Evolutionary conservation across 495 filamentous ascomycete species (phyloP), one percentile per base, ranked within the genome.

Genomic region (Tuber magnatum): DNA sequence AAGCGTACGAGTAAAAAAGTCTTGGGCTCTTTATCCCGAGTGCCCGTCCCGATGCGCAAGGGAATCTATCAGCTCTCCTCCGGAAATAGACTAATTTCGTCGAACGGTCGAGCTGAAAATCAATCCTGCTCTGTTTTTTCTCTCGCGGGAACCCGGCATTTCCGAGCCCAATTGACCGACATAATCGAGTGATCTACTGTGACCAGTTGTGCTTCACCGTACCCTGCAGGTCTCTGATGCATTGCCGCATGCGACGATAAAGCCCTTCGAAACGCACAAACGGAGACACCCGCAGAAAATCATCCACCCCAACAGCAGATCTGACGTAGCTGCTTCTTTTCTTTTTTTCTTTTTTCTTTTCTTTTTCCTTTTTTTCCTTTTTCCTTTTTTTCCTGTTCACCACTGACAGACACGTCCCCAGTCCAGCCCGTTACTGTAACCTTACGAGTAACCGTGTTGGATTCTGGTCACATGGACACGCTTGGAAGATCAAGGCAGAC

Each of bases 211-310:
- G 24, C 51, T 28, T n/a, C 3, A 61, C 24, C 51, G n/a, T 28
- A 28, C 51, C 56, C 56, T 32, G 14, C 56, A 65, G 56, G 56
- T 18, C n/a, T 32, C 14, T 65, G 56, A 35, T 65, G 56, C 56
- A 35, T 65, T 65, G 28, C 56, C 56, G 56, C 56, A 65, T 65
- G 56, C 2, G 28, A 65, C 35, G 56, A 65, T 65, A 65, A 65
- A 65, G 56, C 56, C 56, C 56, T 65, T 65, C 12, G 56, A 65
- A 65, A 65, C 56, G 56, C 56, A 35, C 28, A 35, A 35, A 65
- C 56, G 56, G 56, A 65, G 56, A 65, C 56, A 65, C 28, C 56
- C 56, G 28, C 56, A 65, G 56, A 10, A 65, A 65, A 65, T 65
- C 56, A 65, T 10, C 28, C 28, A 35, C n/a, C 28, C 56, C 56